Conservation (phyloP, 257 asterid species). For the Eustoma russellianum region DNA sequence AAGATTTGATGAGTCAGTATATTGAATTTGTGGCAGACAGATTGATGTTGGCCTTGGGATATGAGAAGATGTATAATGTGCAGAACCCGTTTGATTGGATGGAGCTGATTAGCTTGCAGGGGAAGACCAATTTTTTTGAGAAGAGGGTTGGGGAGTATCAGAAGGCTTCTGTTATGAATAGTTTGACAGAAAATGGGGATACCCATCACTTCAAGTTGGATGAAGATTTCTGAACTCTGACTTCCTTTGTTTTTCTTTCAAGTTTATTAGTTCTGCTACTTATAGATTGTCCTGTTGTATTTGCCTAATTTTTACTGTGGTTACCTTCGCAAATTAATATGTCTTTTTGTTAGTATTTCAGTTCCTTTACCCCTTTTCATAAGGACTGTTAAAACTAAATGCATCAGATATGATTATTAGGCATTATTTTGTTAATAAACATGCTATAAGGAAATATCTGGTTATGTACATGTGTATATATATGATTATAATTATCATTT, state of each 20-base stretch:
- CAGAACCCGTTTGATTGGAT: conserved; percentile 91
- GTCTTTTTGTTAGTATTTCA: no score
- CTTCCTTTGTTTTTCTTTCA: not conserved
- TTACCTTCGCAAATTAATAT: no score
- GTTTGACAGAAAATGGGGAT: conserved; percentile 48
- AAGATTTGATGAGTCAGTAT: conserved; percentile 63
- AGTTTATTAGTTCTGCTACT: no score
- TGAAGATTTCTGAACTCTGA: conserved; percentile 54
- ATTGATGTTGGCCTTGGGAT: conserved; percentile 56
- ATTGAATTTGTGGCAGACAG: conserved; percentile 86
- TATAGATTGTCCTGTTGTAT: no score
- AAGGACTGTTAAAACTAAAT: no score
- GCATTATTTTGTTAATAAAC: no score
- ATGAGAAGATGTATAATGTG: conserved; percentile 47
- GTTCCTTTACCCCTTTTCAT: no score
- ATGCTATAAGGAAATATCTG: no score
- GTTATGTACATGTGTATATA: no score
- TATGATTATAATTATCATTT: no score
- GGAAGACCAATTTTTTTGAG: conserved; percentile 95
- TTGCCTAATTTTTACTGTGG: no score
- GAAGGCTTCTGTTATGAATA: conserved; percentile 73
- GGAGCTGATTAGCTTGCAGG: conserved; percentile 91
- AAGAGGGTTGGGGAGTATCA: conserved; percentile 95
- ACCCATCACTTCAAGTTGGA: conserved; percentile 56
- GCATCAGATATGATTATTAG: no score